phyloP scores from a whole-genome alignment of 2,329 filamentous ascomycete species.

The Cytospora piceae region DNA sequence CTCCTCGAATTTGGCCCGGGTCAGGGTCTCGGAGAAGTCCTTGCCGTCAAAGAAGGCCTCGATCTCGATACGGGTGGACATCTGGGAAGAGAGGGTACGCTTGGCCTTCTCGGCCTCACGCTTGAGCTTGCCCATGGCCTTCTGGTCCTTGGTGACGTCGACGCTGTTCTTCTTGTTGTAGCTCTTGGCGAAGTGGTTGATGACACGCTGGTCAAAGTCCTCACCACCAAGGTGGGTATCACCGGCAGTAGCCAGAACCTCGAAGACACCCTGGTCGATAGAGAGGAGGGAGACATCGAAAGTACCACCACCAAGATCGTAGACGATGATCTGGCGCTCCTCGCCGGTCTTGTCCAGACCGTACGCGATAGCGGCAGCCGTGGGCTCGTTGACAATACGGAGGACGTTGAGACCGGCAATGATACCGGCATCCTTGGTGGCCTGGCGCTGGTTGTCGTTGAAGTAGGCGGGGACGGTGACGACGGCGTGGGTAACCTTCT shows the following conservation, averaged over 20 bases:
- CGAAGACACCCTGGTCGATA: constrained; percentile 90
- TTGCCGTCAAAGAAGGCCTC: constrained; percentile 96
- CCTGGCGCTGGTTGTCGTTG: constrained; percentile 97
- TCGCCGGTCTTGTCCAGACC: constrained; percentile 84
- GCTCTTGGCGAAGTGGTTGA: constrained; percentile 92
- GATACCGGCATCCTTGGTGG: constrained; percentile 90
- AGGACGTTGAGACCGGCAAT: constrained; percentile 95
- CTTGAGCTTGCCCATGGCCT: constrained; percentile 99
- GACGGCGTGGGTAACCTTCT: constrained; percentile 85
- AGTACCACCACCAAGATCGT: constrained; percentile 92
- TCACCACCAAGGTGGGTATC: constrained; percentile 98
- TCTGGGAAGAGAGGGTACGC: constrained; percentile 93
- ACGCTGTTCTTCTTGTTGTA: constrained; percentile 99
- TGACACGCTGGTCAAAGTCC: constrained; percentile 97
- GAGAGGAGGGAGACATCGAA: constrained; percentile 94
- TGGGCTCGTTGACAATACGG: constrained; percentile 96
- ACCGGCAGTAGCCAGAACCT: constrained; percentile 93
- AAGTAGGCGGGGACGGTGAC: constrained; percentile 97
- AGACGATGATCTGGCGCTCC: constrained; percentile 89
- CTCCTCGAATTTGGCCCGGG: constrained; percentile 98
- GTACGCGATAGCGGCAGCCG: constrained; percentile 92
- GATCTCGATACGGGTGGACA: constrained; percentile 93
- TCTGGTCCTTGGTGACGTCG: constrained; percentile 90
- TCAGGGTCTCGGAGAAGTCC: constrained; percentile 97
- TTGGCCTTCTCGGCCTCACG: constrained; percentile 99